Percentiles rank a stretch among this genome's conserved stretches.
phyloP scores from a whole-genome alignment of 2,329 filamentous ascomycete genomes.

The Sclerotinia sclerotiorum region DNA sequence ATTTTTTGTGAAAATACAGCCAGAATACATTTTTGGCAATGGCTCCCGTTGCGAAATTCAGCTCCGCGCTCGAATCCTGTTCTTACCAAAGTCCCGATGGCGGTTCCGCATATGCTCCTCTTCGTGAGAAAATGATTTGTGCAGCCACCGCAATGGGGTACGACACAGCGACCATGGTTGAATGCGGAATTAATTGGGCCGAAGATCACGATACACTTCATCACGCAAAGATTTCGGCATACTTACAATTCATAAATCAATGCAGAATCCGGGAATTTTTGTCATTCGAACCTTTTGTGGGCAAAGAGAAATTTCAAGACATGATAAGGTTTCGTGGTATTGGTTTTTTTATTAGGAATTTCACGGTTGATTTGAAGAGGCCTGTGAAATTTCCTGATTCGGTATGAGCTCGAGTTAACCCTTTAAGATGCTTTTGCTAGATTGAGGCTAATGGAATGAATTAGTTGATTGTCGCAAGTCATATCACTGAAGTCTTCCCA shows the following conservation, averaged over 20 bases:
- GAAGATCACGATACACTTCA: conserved; percentile 18
- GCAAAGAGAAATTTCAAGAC: conserved; percentile 19
- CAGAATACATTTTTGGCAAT: not conserved
- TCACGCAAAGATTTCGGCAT: conserved; percentile 14
- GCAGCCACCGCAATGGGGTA: conserved; percentile 24
- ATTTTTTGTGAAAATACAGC: too few relatives aligned
- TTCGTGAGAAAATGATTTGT: conserved; percentile 5
- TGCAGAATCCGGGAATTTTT: conserved; percentile 14
- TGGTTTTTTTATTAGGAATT: conserved; percentile 1
- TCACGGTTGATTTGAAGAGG: conserved; percentile 7
- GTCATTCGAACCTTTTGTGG: conserved; percentile 13
- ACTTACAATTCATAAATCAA: conserved; percentile 11
- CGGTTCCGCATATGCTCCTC: conserved; percentile 17
- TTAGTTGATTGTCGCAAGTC: conserved; percentile 16
- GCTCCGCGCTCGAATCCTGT: conserved; percentile 13
- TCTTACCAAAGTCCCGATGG: conserved; percentile 22
- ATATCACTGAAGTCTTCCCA: conserved; percentile 6
- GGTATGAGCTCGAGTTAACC: not conserved
- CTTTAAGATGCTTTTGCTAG: not conserved
- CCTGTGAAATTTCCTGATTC: conserved; percentile 9
- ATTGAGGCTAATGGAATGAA: not conserved
- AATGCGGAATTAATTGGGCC: conserved; percentile 19
- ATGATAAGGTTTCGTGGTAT: not conserved
- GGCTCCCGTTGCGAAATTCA: conserved; percentile 9
- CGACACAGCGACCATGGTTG: conserved; percentile 23